Base-by-base conservation (phyloP, 768 basidiomycete genomes). In the Boletus reticuloceps region DNA sequence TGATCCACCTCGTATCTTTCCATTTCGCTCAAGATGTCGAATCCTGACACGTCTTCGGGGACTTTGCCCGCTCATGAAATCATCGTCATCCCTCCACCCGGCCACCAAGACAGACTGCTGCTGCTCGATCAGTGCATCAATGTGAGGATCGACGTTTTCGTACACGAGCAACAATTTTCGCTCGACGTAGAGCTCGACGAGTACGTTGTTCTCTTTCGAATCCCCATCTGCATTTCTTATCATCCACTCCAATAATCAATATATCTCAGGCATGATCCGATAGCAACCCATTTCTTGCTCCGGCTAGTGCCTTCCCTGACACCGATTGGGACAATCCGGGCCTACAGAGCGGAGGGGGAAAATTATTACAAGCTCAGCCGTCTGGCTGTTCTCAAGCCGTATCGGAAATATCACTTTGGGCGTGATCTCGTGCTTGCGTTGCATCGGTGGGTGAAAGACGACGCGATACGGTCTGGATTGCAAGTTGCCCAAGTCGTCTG, bases 171-270 rank as follows among this genome's bases (percentile, higher is more conserved):
- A 63, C 75, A 76, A 39, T 94, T 92, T 64, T 79, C 88, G 43
- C 72, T 88, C 20, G 88, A 91, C 47, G 77, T 75, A 9, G 91
- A 94, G 71, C 76, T 87, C 61, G 91, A 94, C 71, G 78, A 82
- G 90, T 88, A 52, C 60, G 73, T 71, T 74, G 72, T 50, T 50
- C 39, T 51, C 51, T 43, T 52, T 52, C 45, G 36, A 50, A 38
- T 49, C 53, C 53, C 40, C 48, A n/a, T 36, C 56, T 60, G 16
- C 37, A 53, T 58, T 52, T 41, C 32, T 59, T 44, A 38, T 38
- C 50, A 43, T 54, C 40, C 45, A 54, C 58, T 41, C 47, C 54
- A 25, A 45, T 50, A 20, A 49, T 51, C 55, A 50, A 54, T 51
- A 11, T 38, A 7, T 46, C 29, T 67, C 29, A 92, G 88, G 38